Conservation (phyloP, 305 asterid genomes). For the Fraxinus platypoda region DNA sequence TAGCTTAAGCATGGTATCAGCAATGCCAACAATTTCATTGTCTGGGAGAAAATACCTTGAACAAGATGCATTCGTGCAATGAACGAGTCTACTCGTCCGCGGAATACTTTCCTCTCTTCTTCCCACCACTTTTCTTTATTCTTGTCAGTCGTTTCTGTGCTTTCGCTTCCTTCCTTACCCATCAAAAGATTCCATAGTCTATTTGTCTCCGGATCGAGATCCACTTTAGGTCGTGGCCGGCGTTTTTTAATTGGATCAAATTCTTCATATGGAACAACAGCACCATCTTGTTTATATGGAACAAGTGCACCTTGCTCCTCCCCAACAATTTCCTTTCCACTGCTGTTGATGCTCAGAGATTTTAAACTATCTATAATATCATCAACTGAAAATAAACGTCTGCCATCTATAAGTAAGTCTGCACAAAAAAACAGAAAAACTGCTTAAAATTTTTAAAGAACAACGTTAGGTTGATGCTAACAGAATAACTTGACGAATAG, state of each 20-base stretch:
- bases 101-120: constrained; percentile 69
- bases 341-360: constrained; percentile 40
- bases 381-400: constrained; percentile 35
- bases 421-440: constrained; percentile 29
- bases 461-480: constrained; percentile 21
- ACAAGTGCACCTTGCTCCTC: constrained; percentile 58
- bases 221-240: constrained; percentile 76
- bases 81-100: constrained; percentile 83
- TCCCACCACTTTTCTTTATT: constrained; percentile 83
- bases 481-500: constrained; percentile 16
- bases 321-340: constrained; percentile 30
- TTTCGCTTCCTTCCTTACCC: constrained; percentile 66
- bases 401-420: constrained; percentile 40
- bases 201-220: constrained; percentile 89
- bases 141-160: constrained; percentile 49
- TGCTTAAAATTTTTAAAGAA: constrained; percentile 17
- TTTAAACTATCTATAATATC: constrained; percentile 40
- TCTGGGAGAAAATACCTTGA: constrained; percentile 64
- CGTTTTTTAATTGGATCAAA: constrained; percentile 51
- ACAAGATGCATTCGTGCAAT: constrained; percentile 93
- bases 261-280: constrained; percentile 58
- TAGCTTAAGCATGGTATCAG: constrained; percentile 2
- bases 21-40: constrained; percentile 4
- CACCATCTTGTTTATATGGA: constrained; percentile 60
- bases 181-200: constrained; percentile 87